These are phyloP conservation scores for Meira miltonrushii DNA, from an alignment of 1,284 basidiomycete genomes.

Conservation along the genomic window DNA sequence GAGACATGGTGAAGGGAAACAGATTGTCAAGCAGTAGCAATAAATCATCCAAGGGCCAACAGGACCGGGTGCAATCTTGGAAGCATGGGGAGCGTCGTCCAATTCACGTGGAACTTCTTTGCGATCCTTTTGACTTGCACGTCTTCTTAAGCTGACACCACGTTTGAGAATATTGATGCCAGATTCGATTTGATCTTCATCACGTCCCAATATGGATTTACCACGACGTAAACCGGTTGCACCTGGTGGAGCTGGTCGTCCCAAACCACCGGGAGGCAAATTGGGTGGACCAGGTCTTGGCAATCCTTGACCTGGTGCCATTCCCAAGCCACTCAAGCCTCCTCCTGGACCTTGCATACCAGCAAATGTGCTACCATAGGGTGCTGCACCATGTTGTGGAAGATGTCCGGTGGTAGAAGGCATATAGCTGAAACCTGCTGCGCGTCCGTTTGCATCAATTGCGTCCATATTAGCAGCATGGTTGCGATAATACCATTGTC, in stretches of 20 bases:
- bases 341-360: conserved; percentile 45
- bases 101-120: conserved; percentile 38
- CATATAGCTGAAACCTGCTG: conserved; percentile 43
- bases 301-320: conserved; percentile 14
- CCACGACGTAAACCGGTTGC: conserved; percentile 36
- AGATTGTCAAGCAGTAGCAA: conserved; percentile 79
- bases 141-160: conserved; percentile 46
- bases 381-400: conserved; percentile 49
- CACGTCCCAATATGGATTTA: conserved; percentile 50
- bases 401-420: conserved; percentile 50
- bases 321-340: conserved; percentile 49
- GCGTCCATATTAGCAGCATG: conserved; percentile 72
- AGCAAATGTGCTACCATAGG: conserved; percentile 28
- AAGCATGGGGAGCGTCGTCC: conserved; percentile 24
- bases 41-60: conserved; percentile 94
- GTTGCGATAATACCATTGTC: conserved; percentile 89
- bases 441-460: conserved; percentile 22
- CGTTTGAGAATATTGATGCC: conserved; percentile 52
- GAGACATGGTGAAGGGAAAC: conserved; percentile 65
- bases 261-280: conserved; percentile 38
- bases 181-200: conserved; percentile 50
- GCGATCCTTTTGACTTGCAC: conserved; percentile 23
- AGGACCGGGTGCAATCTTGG: conserved; percentile 61
- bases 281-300: conserved; percentile 17
- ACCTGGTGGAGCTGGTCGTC: conserved; percentile 23